A percentile compares a stretch with the other conserved stretches of the same genome.
phyloP scores from a whole-genome alignment of 257 asterid species.

The Knoxia roxburghii region DNA sequence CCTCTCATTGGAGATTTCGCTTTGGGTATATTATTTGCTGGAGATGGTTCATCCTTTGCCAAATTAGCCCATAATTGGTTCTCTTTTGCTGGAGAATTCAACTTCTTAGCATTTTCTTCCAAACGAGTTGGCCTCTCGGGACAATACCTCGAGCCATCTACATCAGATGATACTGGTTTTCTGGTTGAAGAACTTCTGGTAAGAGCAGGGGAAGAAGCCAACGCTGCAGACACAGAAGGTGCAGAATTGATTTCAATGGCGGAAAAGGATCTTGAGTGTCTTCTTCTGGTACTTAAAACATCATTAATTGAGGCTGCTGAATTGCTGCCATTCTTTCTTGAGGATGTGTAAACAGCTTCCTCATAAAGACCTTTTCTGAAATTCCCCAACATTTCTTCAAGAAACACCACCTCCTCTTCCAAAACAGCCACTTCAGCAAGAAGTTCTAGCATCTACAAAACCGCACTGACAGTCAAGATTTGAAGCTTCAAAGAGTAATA shows the following conservation, averaged over 20 bases:
- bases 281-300: slow-evolving; percentile 20
- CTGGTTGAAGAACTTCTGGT: slow-evolving; percentile 46
- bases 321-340: slow-evolving; percentile 29
- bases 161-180: slow-evolving; percentile 24
- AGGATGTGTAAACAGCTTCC: slow-evolving; percentile 52
- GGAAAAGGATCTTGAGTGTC: slow-evolving; percentile 64
- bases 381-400: slow-evolving; percentile 63
- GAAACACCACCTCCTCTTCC: slow-evolving; percentile 87
- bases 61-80: slow-evolving; percentile 24
- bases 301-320: slow-evolving; percentile 17
- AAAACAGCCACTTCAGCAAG: slow-evolving; percentile 95
- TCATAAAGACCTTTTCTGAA: slow-evolving; percentile 65
- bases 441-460: slow-evolving; percentile 70
- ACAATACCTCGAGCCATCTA: slow-evolving; percentile 19
- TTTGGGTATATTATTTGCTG: slow-evolving; percentile 23
- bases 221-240: slow-evolving; percentile 19
- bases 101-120: slow-evolving; percentile 23
- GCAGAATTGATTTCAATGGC: slow-evolving; percentile 40
- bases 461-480: background rate
- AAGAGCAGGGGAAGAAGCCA: slow-evolving; percentile 29
- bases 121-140: slow-evolving; percentile 16
- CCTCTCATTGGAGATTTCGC: slow-evolving; percentile 21
- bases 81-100: slow-evolving; percentile 23
- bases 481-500: background rate
- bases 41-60: slow-evolving; percentile 22